Evolutionary conservation across 2,329 filamentous ascomycete genomes (phyloP), one percentile per base, ranked within the genome.

Genomic region (Aspergillus arachidicola): DNA sequence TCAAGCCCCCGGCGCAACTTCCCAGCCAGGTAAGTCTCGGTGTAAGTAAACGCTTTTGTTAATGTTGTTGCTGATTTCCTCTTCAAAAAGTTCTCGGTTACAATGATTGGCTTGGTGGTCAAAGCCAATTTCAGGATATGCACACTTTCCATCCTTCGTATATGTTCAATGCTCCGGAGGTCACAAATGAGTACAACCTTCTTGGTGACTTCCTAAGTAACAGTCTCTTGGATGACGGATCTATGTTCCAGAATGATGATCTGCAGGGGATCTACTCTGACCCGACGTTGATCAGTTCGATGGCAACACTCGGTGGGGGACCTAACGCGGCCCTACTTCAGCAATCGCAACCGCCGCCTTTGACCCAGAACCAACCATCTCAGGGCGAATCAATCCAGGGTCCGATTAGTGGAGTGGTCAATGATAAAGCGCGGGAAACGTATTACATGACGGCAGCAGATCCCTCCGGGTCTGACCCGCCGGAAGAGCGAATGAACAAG

Each of bases 401-500:
- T 56, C 85, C 89, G 2, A 79, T 82, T 45, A 89, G 87, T 66
- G 83, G 84, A 14, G 84, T 89, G 57, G 87, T 87, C 4, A 83
- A 86, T 61, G 91, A 95, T 71, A 88, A 88, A 72, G 87, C 81
- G 23, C 79, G 92, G 70, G 94, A 98, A 76, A 87, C 84, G 58
- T 99, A 97, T 80, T 98, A 97, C 80, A 90, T 98, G 79, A 96
- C 96, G 68, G 95, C 95, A 16, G 95, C 95, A 57, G 95, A 99
- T 76, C 95, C 95, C 2, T 92, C 92, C 6, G 94, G 94, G 58
- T 87, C 93, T 69, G 88, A 90, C 71, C 91, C 91, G 26, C 93
- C 95, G 14, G 94, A 97, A 78, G 93, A 97, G 77, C 91, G 95
- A 64, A 97, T 99, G 92, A 91, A 94, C 73, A 93, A 95, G 70